A percentile compares a stretch with the other conserved stretches of the same genome.
phyloP scores from a whole-genome alignment of 23 red algal species.

The Gracilaria gracilis region DNA sequence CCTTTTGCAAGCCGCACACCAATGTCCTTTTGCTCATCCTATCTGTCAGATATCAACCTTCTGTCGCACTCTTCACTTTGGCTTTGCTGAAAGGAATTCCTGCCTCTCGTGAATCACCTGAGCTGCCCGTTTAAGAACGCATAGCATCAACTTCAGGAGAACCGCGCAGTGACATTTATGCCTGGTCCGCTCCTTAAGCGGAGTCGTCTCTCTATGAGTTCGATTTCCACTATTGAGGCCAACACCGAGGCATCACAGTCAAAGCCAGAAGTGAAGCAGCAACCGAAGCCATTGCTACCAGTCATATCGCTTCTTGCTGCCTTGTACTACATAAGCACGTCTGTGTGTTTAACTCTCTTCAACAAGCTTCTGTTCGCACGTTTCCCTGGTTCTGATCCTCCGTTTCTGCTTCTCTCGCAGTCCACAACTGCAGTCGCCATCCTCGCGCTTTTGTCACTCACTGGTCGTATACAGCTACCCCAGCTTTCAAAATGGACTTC shows the following conservation, averaged over 20 bases:
- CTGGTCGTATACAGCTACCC: constrained; percentile 1
- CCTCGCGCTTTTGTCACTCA: constrained; percentile 18
- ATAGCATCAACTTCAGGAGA: neutral
- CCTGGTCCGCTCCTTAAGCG: neutral
- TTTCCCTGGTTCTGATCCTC: constrained; percentile 60
- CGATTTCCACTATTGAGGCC: neutral
- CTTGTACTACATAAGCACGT: constrained; percentile 83
- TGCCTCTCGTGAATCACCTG: no score
- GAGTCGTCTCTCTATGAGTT: neutral
- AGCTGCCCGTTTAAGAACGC: neutral
- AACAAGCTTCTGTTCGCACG: constrained; percentile 87
- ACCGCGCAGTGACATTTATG: neutral
- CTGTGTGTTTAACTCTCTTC: constrained; percentile 75
- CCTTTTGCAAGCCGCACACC: no score
- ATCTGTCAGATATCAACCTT: no score
- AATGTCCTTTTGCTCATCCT: no score
- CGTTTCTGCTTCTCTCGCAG: constrained; percentile 73
- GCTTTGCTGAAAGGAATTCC: no score
- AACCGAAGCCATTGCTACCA: neutral
- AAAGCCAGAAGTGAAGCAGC: neutral
- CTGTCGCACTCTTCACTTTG: no score
- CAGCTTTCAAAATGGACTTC: constrained; percentile 24
- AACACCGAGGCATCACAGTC: neutral
- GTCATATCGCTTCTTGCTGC: constrained; percentile 48
- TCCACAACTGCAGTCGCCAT: constrained; percentile 47